Base-by-base conservation (phyloP, 495 filamentous ascomycete species). In the Daldinia bambusicola region DNA sequence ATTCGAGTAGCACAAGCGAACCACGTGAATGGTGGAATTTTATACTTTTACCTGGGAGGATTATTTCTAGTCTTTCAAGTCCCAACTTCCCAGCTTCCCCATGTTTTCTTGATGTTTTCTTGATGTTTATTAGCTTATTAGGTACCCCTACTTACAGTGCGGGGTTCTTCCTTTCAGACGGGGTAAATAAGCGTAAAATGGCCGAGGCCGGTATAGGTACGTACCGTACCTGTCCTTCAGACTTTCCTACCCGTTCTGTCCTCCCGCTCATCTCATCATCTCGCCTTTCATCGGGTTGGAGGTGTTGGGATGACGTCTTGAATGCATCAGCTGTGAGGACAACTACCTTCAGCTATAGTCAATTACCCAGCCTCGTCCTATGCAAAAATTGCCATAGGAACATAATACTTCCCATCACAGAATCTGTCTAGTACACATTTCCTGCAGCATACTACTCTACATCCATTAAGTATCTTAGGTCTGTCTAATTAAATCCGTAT, bases 1-100 rank as follows among this genome's bases (percentile, higher is more conserved):
- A 56, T 18, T 38, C 22, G 30, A 61, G 38, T 55, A 67, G 50
- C 65, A 61, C 56, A 55, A 30, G 22, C 4, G n/a, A n/a, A 14
- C 13, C 56, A 69, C 57, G 45, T 71, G 68, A 59, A 63, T 63
- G 63, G 53, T 67, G 58, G 59, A 63, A 45, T 66, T 45, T 71
- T 56, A 12, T 36, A 60, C 26, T 3, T 43, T 60, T n/a, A 22
- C 36, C 16, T 55, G 10, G 41, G 41, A 69, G 41, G 41, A 20
- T 41, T 41, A 69, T 41, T 53, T 53, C 26, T 1, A 63, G 31
- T 14, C 52, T 61, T 65, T 55, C 68, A 67, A 66, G 63, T 63
- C 12, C 58, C 63, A 58, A 65, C 43, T 58, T 63, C 69, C 69
- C 58, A 43, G 40, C 32, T 34, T 34, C 34, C 34, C 34, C 34